Evolutionary conservation across 2,329 filamentous ascomycete species (phyloP), one percentile per base, ranked within the genome.

Genomic region (Penicillium griseofulvum): DNA sequence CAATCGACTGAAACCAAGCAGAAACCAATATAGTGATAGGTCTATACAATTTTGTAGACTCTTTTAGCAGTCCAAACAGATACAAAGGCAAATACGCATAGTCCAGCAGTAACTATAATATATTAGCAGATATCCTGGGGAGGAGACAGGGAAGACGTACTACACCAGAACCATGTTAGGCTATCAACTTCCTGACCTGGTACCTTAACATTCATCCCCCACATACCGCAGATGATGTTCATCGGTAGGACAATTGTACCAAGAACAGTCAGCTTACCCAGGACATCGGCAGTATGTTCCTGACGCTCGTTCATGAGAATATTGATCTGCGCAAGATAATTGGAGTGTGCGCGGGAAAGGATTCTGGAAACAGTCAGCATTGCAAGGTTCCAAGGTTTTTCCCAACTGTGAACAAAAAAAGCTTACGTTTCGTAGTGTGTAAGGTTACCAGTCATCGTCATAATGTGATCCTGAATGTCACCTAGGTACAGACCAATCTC

Each of bases 251-350:
- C 93, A 64, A 99, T 97, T 6, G 94, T 99, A 61, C 94, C 94
- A 1, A 99, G 81, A 1, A 99, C 94, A 0, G 94, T 97, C 57
- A 99, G 83, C 74, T 94, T 96, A 60, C 92, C 92, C 12, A 99
- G 83, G 1, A 97, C 91, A 71, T 99, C 93, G 38, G 91, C 91
- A 1, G 94, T 99, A 76, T 95, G 87, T 73, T 99, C 93, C 71
- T 95, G 90, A 44, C 94, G 87, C 78, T 97, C 93, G 74, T 97
- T 97, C 93, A 97, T 97, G 68, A 91, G 87, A 66, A 97, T 96
- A 74, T 97, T 97, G 77, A 99, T 97, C 72, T 99, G 94, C 0
- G 94, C 94, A n/a, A 99, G 88, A 71, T 99, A 99, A 72, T 97
- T 99, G 69, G 86, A 90, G 69, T 99, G 94, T 12, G 92, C 92